Conservation (phyloP, 2,329 filamentous ascomycete species). For the Fusarium austroafricanum region DNA sequence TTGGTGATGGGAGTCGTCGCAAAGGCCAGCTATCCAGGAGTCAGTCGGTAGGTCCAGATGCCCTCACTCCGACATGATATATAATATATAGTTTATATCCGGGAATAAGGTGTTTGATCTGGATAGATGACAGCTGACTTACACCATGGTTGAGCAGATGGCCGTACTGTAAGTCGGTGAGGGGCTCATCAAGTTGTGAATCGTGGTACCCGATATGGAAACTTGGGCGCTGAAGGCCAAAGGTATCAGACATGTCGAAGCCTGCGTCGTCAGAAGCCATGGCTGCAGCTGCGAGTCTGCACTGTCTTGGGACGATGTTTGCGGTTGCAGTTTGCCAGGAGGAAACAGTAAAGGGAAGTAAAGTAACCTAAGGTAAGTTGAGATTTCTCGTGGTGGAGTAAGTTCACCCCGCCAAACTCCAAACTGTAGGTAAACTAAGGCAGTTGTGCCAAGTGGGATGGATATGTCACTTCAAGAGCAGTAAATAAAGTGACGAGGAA, state of each 20-base stretch:
- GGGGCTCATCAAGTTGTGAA: slow-evolving; percentile 68
- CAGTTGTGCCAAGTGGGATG: slow-evolving; percentile 29
- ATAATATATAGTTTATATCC: not conserved
- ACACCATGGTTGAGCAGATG: slow-evolving; percentile 77
- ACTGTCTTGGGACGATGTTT: slow-evolving; percentile 1
- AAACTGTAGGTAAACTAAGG: not conserved
- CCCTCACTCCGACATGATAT: not conserved
- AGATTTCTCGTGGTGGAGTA: slow-evolving; percentile 46
- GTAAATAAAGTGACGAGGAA: too few species aligned
- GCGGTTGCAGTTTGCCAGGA: slow-evolving; percentile 4
- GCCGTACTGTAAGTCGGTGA: slow-evolving; percentile 72
- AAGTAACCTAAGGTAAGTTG: slow-evolving; percentile 35
- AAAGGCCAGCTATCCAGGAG: slow-evolving; percentile 74
- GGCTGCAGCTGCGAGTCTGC: not conserved
- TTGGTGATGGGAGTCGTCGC: slow-evolving; percentile 84
- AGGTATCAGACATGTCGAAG: slow-evolving; percentile 44
- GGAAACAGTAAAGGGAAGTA: not conserved
- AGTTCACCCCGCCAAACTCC: slow-evolving; percentile 43
- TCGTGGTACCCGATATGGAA: slow-evolving; percentile 84
- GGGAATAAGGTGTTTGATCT: not conserved
- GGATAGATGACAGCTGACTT: slow-evolving; percentile 52
- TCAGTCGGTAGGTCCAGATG: slow-evolving; percentile 30
- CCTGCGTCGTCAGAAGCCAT: slow-evolving; percentile 43
- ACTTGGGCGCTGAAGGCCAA: slow-evolving; percentile 51
- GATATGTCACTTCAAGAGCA: too few species aligned